Base-by-base conservation (phyloP, 2,329 filamentous ascomycete species). In the Grosmannia huntii region DNA sequence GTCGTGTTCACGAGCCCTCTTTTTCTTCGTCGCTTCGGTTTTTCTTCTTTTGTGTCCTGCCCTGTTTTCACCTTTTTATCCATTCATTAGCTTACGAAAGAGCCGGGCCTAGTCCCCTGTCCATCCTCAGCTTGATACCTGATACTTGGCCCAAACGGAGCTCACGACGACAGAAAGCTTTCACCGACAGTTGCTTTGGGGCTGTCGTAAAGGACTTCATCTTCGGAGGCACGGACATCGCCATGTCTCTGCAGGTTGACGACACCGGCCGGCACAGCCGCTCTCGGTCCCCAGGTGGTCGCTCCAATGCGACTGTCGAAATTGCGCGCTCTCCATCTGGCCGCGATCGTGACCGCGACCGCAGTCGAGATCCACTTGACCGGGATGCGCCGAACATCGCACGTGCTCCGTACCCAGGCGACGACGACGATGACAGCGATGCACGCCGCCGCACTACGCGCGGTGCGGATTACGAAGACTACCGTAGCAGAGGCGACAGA, bases 181-280 rank as follows among this genome's bases (percentile, higher is more conserved):
- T 50, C 12, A 19, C 25, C 41, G 41, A n/a, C 41, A 44, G n/a
- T n/a, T n/a, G n/a, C n/a, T n/a, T n/a, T n/a, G n/a, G n/a, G n/a
- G n/a, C 48, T 28, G 19, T 33, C 9, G 52, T 36, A 33, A 11
- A 33, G 12, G 10, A 27, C 28, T 19, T 21, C 19, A 7, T 31
- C 27, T 25, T 23, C 44, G 10, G 21, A 38, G 36, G 16, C 31
- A 16, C 16, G n/a, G 2, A 38, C 38, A n/a, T n/a, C 25, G 64
- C 60, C 65, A 82, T 82, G 79, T 81, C 80, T 64, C 71, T 81
- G 51, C 71, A 73, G 58, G 74, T 79, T 57, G 75, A 76, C 60
- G 73, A 75, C 58, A 67, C 67, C 59, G 68, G 69, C 54, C 72
- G 72, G 52, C 73, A 75, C 57, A 74, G 70, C 54, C 76, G 77